Evolutionary conservation across 495 filamentous ascomycete genomes (phyloP).

Genomic region (Acidiella bohemica): DNA sequence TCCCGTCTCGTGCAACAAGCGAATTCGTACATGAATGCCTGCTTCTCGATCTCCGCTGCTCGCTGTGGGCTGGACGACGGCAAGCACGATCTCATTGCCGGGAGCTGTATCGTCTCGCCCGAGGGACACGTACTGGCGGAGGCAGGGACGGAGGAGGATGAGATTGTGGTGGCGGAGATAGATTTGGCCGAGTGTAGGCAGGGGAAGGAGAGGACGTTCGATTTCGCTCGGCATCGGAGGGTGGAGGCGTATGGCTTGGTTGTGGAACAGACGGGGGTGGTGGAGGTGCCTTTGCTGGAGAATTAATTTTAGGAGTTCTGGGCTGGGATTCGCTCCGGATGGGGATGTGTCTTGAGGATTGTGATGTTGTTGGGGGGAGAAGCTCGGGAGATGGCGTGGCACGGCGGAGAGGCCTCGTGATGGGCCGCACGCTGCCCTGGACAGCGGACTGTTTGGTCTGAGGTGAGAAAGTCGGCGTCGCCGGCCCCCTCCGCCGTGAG

Average conservation of each 20-base stretch:
- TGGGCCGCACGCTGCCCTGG: too few species aligned
- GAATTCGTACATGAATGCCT: slow-evolving; percentile 37
- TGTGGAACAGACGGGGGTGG: slow-evolving; percentile 31
- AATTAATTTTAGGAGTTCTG: too few species aligned
- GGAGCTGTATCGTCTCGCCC: slow-evolving; percentile 36
- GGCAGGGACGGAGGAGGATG: slow-evolving; percentile 32
- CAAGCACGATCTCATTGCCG: slow-evolving; percentile 34
- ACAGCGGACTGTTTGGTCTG: too few species aligned
- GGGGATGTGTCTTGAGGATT: too few species aligned
- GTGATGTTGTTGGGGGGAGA: too few species aligned
- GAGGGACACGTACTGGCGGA: slow-evolving; percentile 38
- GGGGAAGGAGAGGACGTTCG: slow-evolving; percentile 36
- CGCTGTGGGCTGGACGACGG: slow-evolving; percentile 37
- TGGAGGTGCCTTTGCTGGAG: slow-evolving; percentile 32
- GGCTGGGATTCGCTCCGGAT: too few species aligned
- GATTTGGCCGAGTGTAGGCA: slow-evolving; percentile 33
- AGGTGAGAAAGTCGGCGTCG: too few species aligned
- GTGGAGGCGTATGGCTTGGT: slow-evolving; percentile 36
- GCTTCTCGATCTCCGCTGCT: slow-evolving; percentile 34
- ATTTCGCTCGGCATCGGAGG: slow-evolving; percentile 35
- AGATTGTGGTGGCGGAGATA: slow-evolving; percentile 35
- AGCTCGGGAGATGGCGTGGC: too few species aligned
- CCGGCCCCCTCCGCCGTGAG: too few species aligned
- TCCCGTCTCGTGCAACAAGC: slow-evolving; percentile 35
- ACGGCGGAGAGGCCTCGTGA: too few species aligned